phyloP scores from a whole-genome alignment of 2,329 filamentous ascomycete species.

The Diaporthe amygdali region DNA sequence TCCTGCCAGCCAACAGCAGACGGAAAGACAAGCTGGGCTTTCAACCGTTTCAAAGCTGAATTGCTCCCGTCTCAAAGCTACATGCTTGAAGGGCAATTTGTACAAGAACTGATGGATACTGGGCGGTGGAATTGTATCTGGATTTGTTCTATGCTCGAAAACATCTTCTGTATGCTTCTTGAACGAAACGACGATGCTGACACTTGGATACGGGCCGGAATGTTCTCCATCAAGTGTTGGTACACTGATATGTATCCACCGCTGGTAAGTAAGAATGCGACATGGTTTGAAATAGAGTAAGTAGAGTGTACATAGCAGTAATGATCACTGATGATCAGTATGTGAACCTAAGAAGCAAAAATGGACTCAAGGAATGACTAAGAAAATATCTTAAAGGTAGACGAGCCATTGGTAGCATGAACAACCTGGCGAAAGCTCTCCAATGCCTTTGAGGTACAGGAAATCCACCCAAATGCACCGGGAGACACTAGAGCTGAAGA shows the following conservation, averaged over 20 bases:
- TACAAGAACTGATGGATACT: neutral
- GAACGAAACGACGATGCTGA: neutral
- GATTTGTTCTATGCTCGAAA: neutral
- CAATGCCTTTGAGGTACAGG: too few relatives aligned
- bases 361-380: too few relatives aligned
- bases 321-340: too few relatives aligned
- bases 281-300: neutral
- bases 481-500: too few relatives aligned
- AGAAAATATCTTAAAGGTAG: too few relatives aligned
- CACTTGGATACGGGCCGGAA: neutral
- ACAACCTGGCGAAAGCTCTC: too few relatives aligned
- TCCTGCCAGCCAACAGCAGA: neutral
- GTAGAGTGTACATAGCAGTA: too few relatives aligned
- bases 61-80: neutral
- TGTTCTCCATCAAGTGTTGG: neutral
- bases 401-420: too few relatives aligned
- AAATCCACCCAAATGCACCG: too few relatives aligned
- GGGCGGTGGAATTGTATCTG: neutral
- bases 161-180: neutral
- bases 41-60: neutral
- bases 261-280: neutral
- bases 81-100: neutral
- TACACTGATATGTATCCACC: neutral
- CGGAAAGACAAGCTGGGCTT: neutral
- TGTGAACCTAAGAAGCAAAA: too few relatives aligned